phyloP scores from a whole-genome alignment of 495 filamentous ascomycete genomes.

The Penicillium dipodomyicola region DNA sequence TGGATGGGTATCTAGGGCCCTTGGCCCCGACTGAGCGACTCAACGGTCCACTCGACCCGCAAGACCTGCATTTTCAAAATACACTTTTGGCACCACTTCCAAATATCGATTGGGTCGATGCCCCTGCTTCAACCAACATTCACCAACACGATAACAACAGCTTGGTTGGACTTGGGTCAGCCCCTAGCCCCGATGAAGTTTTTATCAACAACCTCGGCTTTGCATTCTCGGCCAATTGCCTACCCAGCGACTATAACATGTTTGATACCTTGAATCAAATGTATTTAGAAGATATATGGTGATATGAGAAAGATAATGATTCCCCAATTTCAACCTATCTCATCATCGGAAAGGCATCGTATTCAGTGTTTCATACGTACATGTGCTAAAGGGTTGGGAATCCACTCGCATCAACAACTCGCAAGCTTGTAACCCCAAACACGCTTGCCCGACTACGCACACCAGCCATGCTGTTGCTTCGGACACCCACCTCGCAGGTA shows the following conservation, averaged over 20 bases:
- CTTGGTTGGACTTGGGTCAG: background rate
- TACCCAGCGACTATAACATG: conserved; percentile 32
- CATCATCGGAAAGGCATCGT: background rate
- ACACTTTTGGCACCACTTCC: background rate
- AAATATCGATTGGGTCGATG: conserved; percentile 3
- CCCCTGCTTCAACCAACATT: background rate
- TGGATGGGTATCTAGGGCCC: background rate
- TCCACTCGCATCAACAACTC: conserved; percentile 59
- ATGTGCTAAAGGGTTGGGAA: conserved; percentile 44
- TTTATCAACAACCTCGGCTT: conserved; percentile 26
- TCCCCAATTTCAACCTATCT: too few relatives aligned
- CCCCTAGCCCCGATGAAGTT: conserved; percentile 14
- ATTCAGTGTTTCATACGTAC: background rate
- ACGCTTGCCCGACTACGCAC: conserved; percentile 52
- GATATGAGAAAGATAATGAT: conserved; percentile 2
- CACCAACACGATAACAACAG: background rate
- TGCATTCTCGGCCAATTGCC: conserved; percentile 25
- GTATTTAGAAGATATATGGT: conserved; percentile 29
- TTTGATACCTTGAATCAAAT: conserved; percentile 30
- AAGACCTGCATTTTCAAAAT: background rate
- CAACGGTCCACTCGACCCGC: background rate
- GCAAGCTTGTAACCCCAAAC: conserved; percentile 48
- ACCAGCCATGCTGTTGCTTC: conserved; percentile 49
- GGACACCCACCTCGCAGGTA: conserved; percentile 52
- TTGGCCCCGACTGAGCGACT: background rate